Conservation (phyloP, 306 rosid species). For the Inga laurina region DNA sequence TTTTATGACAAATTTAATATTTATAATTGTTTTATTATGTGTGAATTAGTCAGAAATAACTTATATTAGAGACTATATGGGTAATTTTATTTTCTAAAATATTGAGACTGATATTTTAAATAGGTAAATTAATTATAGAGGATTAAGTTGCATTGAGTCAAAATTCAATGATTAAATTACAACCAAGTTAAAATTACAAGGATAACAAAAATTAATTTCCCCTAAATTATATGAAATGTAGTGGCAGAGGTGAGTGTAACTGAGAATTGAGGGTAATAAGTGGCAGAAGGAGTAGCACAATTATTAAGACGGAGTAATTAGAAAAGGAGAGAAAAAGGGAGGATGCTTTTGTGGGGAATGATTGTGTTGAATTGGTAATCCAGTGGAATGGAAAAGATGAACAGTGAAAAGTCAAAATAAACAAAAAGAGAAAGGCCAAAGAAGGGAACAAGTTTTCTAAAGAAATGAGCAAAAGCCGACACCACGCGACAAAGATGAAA, state of each 20-base stretch:
- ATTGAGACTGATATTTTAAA: too few relatives aligned
- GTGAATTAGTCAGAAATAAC: too few relatives aligned
- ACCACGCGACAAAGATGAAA: slow-evolving; percentile 43
- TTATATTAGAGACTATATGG: too few relatives aligned
- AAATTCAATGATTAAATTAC: too few relatives aligned
- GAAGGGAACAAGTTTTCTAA: slow-evolving; percentile 10
- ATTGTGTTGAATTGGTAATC: not conserved
- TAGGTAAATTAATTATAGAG: too few relatives aligned
- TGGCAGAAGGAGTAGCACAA: not conserved
- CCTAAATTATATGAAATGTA: too few relatives aligned
- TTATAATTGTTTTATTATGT: too few relatives aligned
- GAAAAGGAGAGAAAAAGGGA: not conserved
- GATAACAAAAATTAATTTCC: too few relatives aligned
- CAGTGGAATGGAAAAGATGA: not conserved
- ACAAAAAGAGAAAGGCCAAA: not conserved
- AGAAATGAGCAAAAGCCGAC: slow-evolving; percentile 25
- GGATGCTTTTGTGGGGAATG: not conserved
- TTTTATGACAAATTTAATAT: too few relatives aligned
- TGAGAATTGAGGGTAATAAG: not conserved
- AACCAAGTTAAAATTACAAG: too few relatives aligned
- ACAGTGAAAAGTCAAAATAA: slow-evolving; percentile 17
- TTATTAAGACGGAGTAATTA: not conserved
- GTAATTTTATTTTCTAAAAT: too few relatives aligned
- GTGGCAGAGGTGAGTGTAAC: not conserved
- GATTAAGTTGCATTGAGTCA: too few relatives aligned